A percentile compares a stretch with the other conserved stretches of the same genome.
phyloP scores from a whole-genome alignment of 2,329 filamentous ascomycete genomes.

The Domatiomyces catenatus region DNA sequence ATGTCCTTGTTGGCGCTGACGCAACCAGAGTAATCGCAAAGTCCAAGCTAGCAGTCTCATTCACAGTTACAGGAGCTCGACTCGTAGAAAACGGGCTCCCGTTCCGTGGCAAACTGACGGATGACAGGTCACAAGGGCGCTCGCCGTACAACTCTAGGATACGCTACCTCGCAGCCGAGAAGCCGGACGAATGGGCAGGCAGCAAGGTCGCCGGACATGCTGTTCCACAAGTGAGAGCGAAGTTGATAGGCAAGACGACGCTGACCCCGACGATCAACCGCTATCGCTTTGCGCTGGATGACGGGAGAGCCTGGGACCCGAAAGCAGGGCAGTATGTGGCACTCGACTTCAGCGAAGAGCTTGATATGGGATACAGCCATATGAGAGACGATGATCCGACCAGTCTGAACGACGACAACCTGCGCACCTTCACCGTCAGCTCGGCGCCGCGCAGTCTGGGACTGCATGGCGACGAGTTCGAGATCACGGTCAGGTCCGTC shows the following conservation, averaged over 20 bases:
- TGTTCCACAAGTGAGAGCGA: constrained; percentile 30
- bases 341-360: constrained; percentile 52
- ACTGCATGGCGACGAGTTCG: constrained; percentile 37
- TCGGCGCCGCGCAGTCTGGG: constrained; percentile 33
- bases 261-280: constrained; percentile 54
- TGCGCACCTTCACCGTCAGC: constrained; percentile 71
- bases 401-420: constrained; percentile 69
- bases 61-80: constrained; percentile 45
- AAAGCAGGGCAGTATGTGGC: constrained; percentile 62
- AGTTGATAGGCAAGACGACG: constrained; percentile 40
- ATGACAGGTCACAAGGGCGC: constrained; percentile 23
- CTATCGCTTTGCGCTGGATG: constrained; percentile 42
- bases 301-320: constrained; percentile 28
- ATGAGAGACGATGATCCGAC: constrained; percentile 70
- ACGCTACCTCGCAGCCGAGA: constrained; percentile 48
- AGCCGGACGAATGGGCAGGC: constrained; percentile 13
- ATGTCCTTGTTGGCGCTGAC: constrained; percentile 49
- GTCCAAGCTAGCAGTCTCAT: constrained; percentile 56
- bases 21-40: constrained; percentile 50
- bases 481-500: constrained; percentile 56
- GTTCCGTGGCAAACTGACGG: constrained; percentile 46
- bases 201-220: not conserved
- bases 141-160: constrained; percentile 71
- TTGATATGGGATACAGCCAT: constrained; percentile 62
- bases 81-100: constrained; percentile 51